Base-by-base conservation (phyloP, 2,329 filamentous ascomycete species). In the Neonectria coccinea region DNA sequence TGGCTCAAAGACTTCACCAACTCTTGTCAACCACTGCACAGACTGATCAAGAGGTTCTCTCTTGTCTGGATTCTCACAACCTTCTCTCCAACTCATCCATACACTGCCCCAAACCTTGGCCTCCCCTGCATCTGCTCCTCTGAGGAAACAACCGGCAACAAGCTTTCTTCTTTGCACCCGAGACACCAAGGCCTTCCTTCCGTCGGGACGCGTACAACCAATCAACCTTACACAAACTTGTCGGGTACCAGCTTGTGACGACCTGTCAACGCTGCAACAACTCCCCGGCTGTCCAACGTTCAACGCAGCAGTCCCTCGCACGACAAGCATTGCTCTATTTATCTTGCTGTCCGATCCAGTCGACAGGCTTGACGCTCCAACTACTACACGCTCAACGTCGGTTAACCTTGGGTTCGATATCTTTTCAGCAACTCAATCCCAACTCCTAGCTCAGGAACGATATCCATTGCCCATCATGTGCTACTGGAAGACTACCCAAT, bases 401-500 rank as follows among this genome's bases (percentile, higher is more conserved):
- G n/a, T 20, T 5, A 62, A 56, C n/a, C 25, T 45, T 2, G 51
- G 44, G 1, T 12, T 42, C 42, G 12, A 36, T 12, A 45, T 48
- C 33, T 47, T 14, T 48, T 42, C 48, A 33, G 11, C 31, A 2
- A 16, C 18, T 11, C 33, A 41, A 41, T 18, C n/a, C 18, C 20
- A 14, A 7, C 20, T 20, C 39, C 20, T 42, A 11, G 56, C 16
- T 44, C 42, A 45, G 20, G 31, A 53, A 42, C 5, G 18, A 36
- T 20, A 62, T 57, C 12, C 6, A 44, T 42, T 25, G 41, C 29
- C 45, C 69, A 78, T 16, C 62, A 79, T 79, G 78, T 79, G 78
- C 67, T 56, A 72, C 67, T 79, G 77, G 76, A 68, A 70, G 31
- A 73, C 73, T 20, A 75, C 73, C 44, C 70, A 79, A 63, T 53